Evolutionary conservation across 1,284 basidiomycete species (phyloP).

Genomic region (Lentinula novae-zelandiae): DNA sequence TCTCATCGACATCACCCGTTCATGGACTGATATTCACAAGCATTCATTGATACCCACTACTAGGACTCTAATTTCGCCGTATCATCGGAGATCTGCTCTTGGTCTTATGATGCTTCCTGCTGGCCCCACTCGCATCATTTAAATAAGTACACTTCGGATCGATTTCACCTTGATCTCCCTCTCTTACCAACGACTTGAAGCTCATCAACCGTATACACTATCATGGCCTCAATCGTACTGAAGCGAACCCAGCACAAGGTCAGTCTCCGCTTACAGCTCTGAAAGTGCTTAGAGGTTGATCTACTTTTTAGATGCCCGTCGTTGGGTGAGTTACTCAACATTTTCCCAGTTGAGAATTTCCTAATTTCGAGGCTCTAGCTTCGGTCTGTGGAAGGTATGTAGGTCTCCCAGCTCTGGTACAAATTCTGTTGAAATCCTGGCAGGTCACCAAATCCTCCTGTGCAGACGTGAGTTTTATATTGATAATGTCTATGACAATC

Average conservation of each 20-base stretch:
- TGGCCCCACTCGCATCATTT: background rate
- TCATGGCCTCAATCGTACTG: slow-evolving; percentile 50
- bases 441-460: slow-evolving; percentile 52
- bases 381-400: slow-evolving; percentile 68
- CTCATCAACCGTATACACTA: background rate
- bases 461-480: slow-evolving; percentile 50
- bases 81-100: background rate
- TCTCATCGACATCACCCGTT: background rate
- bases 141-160: slow-evolving; percentile 7
- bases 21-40: background rate
- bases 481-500: background rate
- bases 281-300: slow-evolving; percentile 9
- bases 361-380: slow-evolving; percentile 31
- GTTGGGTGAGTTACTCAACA: slow-evolving; percentile 44
- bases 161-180: slow-evolving; percentile 5
- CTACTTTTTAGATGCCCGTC: slow-evolving; percentile 48
- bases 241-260: slow-evolving; percentile 63
- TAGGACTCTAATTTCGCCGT: background rate
- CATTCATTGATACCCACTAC: background rate
- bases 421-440: slow-evolving; percentile 11
- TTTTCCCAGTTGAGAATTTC: background rate
- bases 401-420: background rate
- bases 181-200: slow-evolving; percentile 1
- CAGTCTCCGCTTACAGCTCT: background rate
- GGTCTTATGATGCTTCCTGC: slow-evolving; percentile 1